These are phyloP conservation scores for Eucalyptus tenuipes DNA, from an alignment of 345 rosid species.

Conservation along the genomic window DNA sequence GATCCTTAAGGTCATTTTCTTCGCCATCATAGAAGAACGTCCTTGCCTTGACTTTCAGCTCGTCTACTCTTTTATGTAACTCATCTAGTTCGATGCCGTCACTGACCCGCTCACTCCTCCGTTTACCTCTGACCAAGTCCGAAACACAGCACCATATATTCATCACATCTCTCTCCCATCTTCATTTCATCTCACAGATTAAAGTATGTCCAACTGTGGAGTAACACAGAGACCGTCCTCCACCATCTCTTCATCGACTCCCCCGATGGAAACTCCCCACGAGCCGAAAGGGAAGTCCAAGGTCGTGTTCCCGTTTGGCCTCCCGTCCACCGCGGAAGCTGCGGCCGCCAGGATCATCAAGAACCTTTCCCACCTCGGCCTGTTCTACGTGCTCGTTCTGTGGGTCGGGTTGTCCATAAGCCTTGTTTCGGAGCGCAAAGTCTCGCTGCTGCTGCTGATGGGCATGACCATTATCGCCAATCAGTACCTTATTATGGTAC, in stretches of 20 bases:
- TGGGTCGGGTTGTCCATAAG: slow-evolving; percentile 10
- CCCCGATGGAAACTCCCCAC: neutral
- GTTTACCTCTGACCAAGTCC: neutral
- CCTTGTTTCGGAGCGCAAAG: slow-evolving; percentile 2
- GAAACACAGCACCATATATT: neutral
- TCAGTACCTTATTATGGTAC: neutral
- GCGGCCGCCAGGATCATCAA: neutral
- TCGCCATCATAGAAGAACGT: neutral
- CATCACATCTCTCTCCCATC: neutral
- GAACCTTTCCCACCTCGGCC: slow-evolving; percentile 2
- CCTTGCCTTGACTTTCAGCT: neutral
- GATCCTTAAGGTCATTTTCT: too few relatives aligned
- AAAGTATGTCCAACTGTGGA: neutral
- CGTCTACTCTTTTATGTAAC: neutral
- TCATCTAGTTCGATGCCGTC: neutral
- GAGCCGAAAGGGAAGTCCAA: neutral
- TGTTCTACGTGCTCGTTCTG: slow-evolving; percentile 5
- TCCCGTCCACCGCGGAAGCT: slow-evolving; percentile 1
- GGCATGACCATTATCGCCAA: neutral
- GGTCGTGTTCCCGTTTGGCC: neutral
- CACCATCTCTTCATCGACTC: neutral
- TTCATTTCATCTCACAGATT: neutral
- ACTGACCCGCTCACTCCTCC: neutral
- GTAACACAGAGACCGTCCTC: neutral
- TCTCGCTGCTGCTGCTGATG: slow-evolving; percentile 1